Evolutionary conservation across 73 alveolate species (phyloP).

Genomic region (Blepharisma stoltei): DNA sequence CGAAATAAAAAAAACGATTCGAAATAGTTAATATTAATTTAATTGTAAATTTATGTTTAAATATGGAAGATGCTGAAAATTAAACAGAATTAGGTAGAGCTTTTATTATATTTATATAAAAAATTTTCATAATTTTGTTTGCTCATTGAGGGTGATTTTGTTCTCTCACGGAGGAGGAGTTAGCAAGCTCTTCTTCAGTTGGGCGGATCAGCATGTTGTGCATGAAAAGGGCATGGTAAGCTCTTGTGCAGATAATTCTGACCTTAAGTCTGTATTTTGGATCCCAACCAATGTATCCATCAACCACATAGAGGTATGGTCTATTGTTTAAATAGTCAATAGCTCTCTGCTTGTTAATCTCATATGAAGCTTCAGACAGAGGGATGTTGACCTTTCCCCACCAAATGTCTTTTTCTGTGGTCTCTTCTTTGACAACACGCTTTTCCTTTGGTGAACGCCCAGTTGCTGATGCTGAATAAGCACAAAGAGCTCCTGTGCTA

Average conservation of each 20-base stretch:
- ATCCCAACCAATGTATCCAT: slow-evolving; percentile 81
- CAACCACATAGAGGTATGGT: slow-evolving; percentile 72
- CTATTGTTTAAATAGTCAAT: slow-evolving; percentile 67
- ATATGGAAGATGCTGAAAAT: too few species aligned
- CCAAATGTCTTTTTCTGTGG: slow-evolving; percentile 72
- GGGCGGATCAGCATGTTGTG: slow-evolving; percentile 91
- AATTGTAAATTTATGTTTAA: too few species aligned
- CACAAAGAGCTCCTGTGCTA: slow-evolving; percentile 56
- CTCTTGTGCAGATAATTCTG: slow-evolving; percentile 63
- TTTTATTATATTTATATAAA: too few species aligned
- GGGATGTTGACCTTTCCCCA: slow-evolving; percentile 87
- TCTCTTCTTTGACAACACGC: slow-evolving; percentile 75
- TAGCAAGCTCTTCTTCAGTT: slow-evolving; percentile 62
- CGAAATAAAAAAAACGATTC: too few species aligned
- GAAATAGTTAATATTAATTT: too few species aligned
- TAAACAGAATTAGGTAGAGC: too few species aligned
- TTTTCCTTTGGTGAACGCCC: slow-evolving; percentile 85
- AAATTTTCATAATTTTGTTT: too few species aligned
- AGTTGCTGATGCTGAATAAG: slow-evolving; percentile 55
- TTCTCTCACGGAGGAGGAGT: too few species aligned
- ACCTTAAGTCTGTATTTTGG: slow-evolving; percentile 39
- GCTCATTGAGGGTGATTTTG: too few species aligned
- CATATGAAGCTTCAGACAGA: slow-evolving; percentile 58
- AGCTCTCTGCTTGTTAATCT: slow-evolving; percentile 72
- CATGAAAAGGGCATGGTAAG: slow-evolving; percentile 97